Base-by-base conservation (phyloP, 148 eudicot species). In the Tetragonia tetragonoides region DNA sequence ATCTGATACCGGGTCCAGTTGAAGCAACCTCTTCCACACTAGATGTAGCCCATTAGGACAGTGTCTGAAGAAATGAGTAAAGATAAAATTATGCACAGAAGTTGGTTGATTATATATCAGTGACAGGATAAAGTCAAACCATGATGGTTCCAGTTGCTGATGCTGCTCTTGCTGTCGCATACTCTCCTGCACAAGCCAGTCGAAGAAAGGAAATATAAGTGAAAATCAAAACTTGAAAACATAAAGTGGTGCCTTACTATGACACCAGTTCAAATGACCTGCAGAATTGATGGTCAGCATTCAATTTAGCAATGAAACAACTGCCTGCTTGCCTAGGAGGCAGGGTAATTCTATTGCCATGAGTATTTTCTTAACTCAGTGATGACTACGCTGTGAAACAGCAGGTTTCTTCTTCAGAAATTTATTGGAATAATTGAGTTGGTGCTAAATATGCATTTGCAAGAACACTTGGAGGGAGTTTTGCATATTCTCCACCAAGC, bases 1-100 rank as follows among this genome's bases (percentile, higher is more conserved):
- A 95, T 73, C 99, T 93, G 85, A 93, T 93, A 75, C 99, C 99
- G 42, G 99, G 97, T 73, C 99, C 97, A 20, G 99, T 93, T 74
- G 99, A 95, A 84, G 99, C 97, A 77, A 95, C 99, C 86, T 95
- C 99, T 79, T 95, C 99, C 24, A 95, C 99, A 77, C 99, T 95
- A 3, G 99, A 95, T 47, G 99, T 95, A 42, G 97, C 92, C 99
- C 99, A 95, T 69, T 97, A 93, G 39, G 99, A 95, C 73, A 95
- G 68, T 78, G 99, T 95, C 99, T 95, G 91, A 49, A 21, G 24
- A 61, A 38, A 49, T 10, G 61, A 21, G 49, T 20, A 66, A 14
- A 63, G n/a, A 70, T 21, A 24, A 70, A 60, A 24, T 39, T 38
- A 40, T 28, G 39, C 46, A 49, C 46, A 21, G 68, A 73, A 51